Percentiles rank a stretch among this genome's conserved stretches.
These are phyloP conservation scores for Yamadazyma diospyri DNA, from an alignment of 1,139 yeast species.

Conservation along the genomic window DNA sequence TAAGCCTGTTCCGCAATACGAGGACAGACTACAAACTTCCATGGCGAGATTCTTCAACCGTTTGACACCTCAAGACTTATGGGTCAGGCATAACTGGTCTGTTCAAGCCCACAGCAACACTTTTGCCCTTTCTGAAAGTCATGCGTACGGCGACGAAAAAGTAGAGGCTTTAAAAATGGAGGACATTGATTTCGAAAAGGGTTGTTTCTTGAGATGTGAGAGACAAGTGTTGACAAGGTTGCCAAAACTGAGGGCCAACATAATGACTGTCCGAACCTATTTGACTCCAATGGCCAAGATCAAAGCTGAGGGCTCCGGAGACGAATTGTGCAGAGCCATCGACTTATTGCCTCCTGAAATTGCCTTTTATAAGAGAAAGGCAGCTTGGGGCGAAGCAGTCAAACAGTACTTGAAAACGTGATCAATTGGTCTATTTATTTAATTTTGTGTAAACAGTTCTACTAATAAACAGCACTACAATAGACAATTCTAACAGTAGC, in stretches of 20 bases:
- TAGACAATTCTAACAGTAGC: too few relatives aligned
- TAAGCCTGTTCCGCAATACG: constrained; percentile 41
- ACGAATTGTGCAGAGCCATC: constrained; percentile 54
- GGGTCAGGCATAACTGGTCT: constrained; percentile 43
- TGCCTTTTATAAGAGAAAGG: constrained; percentile 57
- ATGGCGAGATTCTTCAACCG: constrained; percentile 41
- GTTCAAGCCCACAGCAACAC: constrained; percentile 33
- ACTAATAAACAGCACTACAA: too few relatives aligned
- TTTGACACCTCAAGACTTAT: constrained; percentile 32
- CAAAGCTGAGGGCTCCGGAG: constrained; percentile 35
- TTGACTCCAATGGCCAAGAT: constrained; percentile 33
- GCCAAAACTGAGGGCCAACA: constrained; percentile 35
- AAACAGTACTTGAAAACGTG: constrained; percentile 33
- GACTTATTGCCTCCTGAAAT: constrained; percentile 55
- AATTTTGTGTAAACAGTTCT: too few relatives aligned
- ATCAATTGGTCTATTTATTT: background rate
- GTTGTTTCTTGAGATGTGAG: constrained; percentile 38
- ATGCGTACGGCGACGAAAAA: constrained; percentile 31
- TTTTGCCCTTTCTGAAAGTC: constrained; percentile 28
- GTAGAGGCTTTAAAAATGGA: constrained; percentile 19
- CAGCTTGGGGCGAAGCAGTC: constrained; percentile 66
- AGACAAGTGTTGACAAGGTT: constrained; percentile 39
- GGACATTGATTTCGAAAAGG: constrained; percentile 36
- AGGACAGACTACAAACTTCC: constrained; percentile 26
- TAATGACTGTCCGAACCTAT: constrained; percentile 42